These are phyloP conservation scores for Symbiodinium pilosum DNA, from an alignment of 73 alveolate genomes.

Conservation along the genomic window DNA sequence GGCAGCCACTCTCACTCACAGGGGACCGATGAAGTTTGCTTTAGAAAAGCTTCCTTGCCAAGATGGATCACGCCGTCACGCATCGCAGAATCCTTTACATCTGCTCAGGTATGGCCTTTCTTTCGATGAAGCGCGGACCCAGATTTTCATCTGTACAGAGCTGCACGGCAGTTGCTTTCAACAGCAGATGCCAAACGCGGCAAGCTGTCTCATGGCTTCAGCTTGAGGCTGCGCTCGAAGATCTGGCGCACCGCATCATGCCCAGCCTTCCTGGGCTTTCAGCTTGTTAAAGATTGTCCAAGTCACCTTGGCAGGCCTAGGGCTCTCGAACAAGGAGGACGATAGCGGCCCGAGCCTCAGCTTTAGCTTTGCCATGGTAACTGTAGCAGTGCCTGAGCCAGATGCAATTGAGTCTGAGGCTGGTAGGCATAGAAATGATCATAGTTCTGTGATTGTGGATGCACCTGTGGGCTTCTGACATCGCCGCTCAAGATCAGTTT, in stretches of 20 bases:
- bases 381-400: background rate
- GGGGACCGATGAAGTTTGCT: too few species aligned
- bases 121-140: background rate
- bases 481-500: background rate
- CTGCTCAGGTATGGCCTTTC: background rate
- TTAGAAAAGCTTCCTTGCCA: too few species aligned
- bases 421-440: too few species aligned
- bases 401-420: background rate
- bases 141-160: too few species aligned
- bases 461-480: too few species aligned
- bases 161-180: too few species aligned
- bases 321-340: constrained; percentile 13
- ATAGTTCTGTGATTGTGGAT: too few species aligned
- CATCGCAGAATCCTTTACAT: too few species aligned
- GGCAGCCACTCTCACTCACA: too few species aligned
- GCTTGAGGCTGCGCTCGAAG: background rate
- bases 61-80: too few species aligned
- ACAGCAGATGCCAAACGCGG: background rate
- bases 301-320: background rate
- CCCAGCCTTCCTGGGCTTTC: too few species aligned
- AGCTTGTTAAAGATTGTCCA: background rate
- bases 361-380: background rate
- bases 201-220: background rate
- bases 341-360: background rate
- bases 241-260: background rate